Percentiles rank a stretch among this genome's conserved stretches.
Conservation (phyloP, 108 stramenopile species). For the Cyclotella choctawhatcheeana region DNA sequence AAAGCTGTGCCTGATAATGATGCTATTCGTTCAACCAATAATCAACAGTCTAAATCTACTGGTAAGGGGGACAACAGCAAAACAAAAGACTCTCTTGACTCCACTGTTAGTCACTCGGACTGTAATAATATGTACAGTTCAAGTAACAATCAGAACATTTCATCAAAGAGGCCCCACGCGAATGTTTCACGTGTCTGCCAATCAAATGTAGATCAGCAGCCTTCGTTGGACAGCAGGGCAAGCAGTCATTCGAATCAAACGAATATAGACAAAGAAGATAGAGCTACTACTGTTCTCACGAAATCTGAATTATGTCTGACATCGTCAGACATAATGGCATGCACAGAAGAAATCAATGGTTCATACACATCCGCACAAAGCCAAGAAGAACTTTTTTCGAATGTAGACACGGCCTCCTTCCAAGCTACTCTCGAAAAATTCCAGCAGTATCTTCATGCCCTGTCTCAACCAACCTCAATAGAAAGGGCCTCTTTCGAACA, state of each 20-base stretch:
- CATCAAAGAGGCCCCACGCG: too few relatives aligned
- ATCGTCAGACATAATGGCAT: constrained; percentile 24
- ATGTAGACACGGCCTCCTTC: constrained; percentile 24
- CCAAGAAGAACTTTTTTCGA: constrained; percentile 14
- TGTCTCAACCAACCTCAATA: constrained; percentile 16
- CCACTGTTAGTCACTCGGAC: too few relatives aligned
- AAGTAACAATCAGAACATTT: too few relatives aligned
- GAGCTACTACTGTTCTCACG: background rate
- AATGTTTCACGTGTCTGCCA: too few relatives aligned
- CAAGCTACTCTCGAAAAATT: constrained; percentile 30
- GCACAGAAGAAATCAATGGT: constrained; percentile 33
- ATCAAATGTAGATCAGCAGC: background rate
- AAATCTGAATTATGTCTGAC: constrained; percentile 21
- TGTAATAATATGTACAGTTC: too few relatives aligned
- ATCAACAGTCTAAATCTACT: background rate
- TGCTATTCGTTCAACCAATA: background rate
- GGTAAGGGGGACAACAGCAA: background rate
- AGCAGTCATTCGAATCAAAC: background rate
- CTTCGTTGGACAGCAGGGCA: background rate
- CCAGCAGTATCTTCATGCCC: constrained; percentile 28
- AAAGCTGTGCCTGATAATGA: background rate
- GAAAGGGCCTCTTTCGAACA: constrained; percentile 31
- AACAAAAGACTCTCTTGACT: background rate
- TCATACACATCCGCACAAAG: background rate
- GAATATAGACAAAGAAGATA: background rate